phyloP scores from a whole-genome alignment of 2,329 filamentous ascomycete genomes.

The Nectriaceae sp. region DNA sequence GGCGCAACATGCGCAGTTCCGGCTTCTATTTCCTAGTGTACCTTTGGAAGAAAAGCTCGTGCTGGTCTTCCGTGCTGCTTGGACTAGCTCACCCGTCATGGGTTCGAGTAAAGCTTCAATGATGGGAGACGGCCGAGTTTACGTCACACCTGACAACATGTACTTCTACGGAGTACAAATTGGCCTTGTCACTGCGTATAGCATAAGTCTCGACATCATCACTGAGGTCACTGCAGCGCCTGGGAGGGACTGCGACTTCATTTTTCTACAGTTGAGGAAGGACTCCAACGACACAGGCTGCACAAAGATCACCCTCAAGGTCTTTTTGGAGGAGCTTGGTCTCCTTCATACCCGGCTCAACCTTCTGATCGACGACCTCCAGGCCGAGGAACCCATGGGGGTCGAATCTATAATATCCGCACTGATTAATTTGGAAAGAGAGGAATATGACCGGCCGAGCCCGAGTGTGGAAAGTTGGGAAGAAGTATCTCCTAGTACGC shows the following conservation, averaged over 20 bases:
- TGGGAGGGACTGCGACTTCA: constrained; percentile 88
- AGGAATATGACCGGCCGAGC: constrained; percentile 58
- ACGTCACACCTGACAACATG: constrained; percentile 82
- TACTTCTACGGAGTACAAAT: constrained; percentile 98
- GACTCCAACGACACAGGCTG: constrained; percentile 64
- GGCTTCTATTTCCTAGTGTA: constrained; percentile 84
- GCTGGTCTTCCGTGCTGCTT: constrained; percentile 89
- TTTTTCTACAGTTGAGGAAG: constrained; percentile 77
- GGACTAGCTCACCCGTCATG: constrained; percentile 55
- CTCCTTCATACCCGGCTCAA: constrained; percentile 84
- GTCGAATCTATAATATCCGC: constrained; percentile 71
- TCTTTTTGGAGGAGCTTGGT: constrained; percentile 84
- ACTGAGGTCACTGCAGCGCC: constrained; percentile 87
- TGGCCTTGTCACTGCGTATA: constrained; percentile 83
- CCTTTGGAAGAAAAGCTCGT: constrained; percentile 79
- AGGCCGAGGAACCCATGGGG: constrained; percentile 68
- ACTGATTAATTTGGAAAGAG: constrained; percentile 73
- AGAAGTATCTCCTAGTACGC: constrained; percentile 64
- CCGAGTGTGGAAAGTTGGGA: constrained; percentile 91
- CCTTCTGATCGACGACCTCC: constrained; percentile 78
- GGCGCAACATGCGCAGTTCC: constrained; percentile 90
- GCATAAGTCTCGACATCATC: constrained; percentile 73
- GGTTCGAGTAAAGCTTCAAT: constrained; percentile 50
- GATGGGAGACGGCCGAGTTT: constrained; percentile 71
- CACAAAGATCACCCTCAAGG: constrained; percentile 82